Evolutionary conservation across 495 filamentous ascomycete genomes (phyloP).

Genomic region (Neurospora discreta): DNA sequence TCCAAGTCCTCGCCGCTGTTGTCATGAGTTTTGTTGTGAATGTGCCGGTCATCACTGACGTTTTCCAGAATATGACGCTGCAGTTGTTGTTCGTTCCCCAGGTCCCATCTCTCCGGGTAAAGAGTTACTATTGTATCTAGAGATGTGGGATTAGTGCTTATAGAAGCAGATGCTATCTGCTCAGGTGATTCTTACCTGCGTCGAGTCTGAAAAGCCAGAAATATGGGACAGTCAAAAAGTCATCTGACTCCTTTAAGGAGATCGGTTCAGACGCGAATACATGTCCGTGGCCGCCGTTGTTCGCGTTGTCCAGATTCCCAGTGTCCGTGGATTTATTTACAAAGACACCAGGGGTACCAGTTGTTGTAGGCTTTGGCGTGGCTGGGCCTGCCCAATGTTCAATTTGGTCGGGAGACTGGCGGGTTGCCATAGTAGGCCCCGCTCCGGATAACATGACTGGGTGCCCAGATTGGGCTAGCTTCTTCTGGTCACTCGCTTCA

Average conservation of each 20-base stretch:
- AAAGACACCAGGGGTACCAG: neutral
- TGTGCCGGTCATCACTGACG: neutral
- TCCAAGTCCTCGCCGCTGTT: neutral
- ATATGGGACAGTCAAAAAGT: slow-evolving; percentile 4
- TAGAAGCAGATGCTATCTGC: neutral
- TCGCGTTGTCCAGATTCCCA: neutral
- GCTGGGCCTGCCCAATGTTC: neutral
- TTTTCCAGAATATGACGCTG: neutral
- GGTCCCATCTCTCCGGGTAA: slow-evolving; percentile 1
- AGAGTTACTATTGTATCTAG: slow-evolving; percentile 3
- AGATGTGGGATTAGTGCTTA: neutral
- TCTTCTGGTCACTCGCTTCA: neutral
- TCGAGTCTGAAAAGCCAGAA: slow-evolving; percentile 8
- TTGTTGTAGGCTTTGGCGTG: neutral
- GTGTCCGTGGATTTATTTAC: neutral
- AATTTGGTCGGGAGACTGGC: neutral
- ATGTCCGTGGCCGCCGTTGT: neutral
- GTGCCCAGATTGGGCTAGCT: neutral
- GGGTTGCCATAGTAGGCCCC: neutral
- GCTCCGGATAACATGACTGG: neutral
- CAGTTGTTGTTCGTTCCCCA: neutral
- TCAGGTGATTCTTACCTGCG: neutral
- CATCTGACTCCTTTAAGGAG: neutral
- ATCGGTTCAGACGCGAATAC: neutral
- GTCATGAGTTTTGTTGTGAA: neutral